Conservation (phyloP, 75 land plant species). For the Pinus taeda region DNA sequence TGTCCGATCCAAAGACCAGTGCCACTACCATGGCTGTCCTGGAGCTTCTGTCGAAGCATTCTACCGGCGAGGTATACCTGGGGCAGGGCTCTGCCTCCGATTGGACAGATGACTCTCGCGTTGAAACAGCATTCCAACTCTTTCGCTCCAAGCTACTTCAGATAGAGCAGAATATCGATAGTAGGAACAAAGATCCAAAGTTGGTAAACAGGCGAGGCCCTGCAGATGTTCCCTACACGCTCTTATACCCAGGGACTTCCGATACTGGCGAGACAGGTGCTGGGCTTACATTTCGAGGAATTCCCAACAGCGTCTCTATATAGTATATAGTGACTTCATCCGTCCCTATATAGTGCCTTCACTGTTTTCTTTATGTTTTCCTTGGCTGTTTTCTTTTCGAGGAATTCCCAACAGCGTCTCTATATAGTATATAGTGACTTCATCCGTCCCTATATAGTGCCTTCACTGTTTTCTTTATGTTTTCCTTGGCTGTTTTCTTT, state of each 20-base stretch:
- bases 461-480: too few relatives aligned
- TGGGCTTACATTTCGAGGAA: background rate
- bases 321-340: background rate
- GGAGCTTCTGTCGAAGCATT: slow-evolving; percentile 78
- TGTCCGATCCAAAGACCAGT: background rate
- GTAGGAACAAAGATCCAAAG: background rate
- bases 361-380: too few relatives aligned
- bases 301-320: background rate
- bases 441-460: too few relatives aligned
- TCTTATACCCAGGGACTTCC: background rate
- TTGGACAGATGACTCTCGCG: slow-evolving; percentile 7
- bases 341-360: too few relatives aligned
- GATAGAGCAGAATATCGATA: background rate
- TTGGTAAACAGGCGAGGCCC: background rate
- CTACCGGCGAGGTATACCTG: slow-evolving; percentile 76
- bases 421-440: background rate
- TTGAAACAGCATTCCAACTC: background rate
- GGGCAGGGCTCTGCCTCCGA: slow-evolving; percentile 36
- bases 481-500: too few relatives aligned
- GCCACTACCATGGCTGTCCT: background rate
- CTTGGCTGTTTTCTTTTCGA: too few relatives aligned
- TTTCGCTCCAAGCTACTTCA: background rate
- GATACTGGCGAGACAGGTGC: background rate
- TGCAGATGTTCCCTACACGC: background rate
- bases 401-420: background rate